Evolutionary conservation across 2,329 filamentous ascomycete genomes (phyloP), one percentile per base, ranked within the genome.

Genomic region (Pseudocercospora crystallina): DNA sequence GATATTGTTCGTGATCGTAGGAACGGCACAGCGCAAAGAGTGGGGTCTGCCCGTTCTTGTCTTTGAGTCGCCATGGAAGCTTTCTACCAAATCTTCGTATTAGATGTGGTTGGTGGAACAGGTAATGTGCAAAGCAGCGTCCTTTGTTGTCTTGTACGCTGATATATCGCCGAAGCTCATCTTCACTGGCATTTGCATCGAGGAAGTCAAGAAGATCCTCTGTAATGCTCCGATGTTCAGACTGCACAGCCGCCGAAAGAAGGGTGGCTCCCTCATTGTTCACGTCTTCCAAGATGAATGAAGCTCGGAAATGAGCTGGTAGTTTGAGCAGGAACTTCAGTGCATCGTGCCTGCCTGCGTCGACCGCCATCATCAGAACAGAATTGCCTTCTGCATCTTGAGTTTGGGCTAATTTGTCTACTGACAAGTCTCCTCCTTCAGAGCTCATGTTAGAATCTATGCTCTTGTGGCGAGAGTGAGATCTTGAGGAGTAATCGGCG

Each of bases 21-120:
- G 90, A 97, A 61, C 94, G 84, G 69, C 91, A 97, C 1, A 97
- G 77, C 2, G 94, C 94, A 68, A 99, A 97, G 8, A 99, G 75
- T 1, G 94, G 95, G n/a, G 95, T 99, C 71, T 97, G 94, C 0
- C 94, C 94, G 65, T 97, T 96, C 68, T 90, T 95, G 70, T 99
- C 94, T 60, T 86, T 90, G 69, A 95, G 83, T 51, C 84, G 82
- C 94, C 94, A 99, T 8, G 90, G 88, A 46, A 99, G 76, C 58
- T 92, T 73, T 53, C 80, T 79, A 2, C 90, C 91, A 53, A 97
- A 85, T 47, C 81, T 80, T 38, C 77, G 74, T 59, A 99, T 94
- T 14, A 99, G 76, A 46, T 81, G 79, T 2, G 94, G 94, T 8
- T 89, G 86, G 65, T 96, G 88, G 73, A 99, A 99, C 12, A 99